phyloP scores from a whole-genome alignment of 805 yeast species.

The Pichia phayaonensis region DNA sequence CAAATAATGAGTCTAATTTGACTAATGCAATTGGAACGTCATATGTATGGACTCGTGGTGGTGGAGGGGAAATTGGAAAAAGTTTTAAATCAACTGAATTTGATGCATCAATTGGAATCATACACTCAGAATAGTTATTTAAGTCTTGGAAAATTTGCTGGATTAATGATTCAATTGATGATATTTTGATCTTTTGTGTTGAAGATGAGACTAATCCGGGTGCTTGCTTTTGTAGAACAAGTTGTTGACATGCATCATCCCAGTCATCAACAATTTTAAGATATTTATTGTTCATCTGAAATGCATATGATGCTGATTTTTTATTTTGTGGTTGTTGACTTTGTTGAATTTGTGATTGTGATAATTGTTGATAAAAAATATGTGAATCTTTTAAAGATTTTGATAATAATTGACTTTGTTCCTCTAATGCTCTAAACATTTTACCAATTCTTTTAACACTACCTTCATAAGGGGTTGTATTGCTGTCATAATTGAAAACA shows the following conservation, averaged over 20 bases:
- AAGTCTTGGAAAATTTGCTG: slow-evolving; percentile 91
- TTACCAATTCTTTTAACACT: slow-evolving; percentile 77
- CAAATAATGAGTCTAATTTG: slow-evolving; percentile 61
- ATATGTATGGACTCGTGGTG: slow-evolving; percentile 63
- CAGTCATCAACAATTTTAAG: slow-evolving; percentile 25
- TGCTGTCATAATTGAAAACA: slow-evolving; percentile 77
- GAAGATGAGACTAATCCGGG: slow-evolving; percentile 12
- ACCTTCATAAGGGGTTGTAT: slow-evolving; percentile 79
- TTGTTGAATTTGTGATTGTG: background rate
- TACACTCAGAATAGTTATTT: slow-evolving; percentile 92
- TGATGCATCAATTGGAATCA: slow-evolving; percentile 85
- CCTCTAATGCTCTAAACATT: slow-evolving; percentile 86
- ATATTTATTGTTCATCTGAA: slow-evolving; percentile 19
- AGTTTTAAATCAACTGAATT: slow-evolving; percentile 88
- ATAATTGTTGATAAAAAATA: slow-evolving; percentile 32
- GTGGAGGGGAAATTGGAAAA: slow-evolving; percentile 83
- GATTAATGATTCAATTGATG: slow-evolving; percentile 64
- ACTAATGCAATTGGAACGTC: slow-evolving; percentile 94
- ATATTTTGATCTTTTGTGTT: slow-evolving; percentile 24
- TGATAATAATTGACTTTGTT: slow-evolving; percentile 74
- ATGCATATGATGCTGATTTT: background rate
- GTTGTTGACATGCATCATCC: slow-evolving; percentile 21
- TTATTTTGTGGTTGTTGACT: background rate
- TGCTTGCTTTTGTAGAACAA: slow-evolving; percentile 16
- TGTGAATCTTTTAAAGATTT: slow-evolving; percentile 37